Conservation (phyloP, 2,329 filamentous ascomycete species). For the Ophiocordyceps camponoti-leonardi region DNA sequence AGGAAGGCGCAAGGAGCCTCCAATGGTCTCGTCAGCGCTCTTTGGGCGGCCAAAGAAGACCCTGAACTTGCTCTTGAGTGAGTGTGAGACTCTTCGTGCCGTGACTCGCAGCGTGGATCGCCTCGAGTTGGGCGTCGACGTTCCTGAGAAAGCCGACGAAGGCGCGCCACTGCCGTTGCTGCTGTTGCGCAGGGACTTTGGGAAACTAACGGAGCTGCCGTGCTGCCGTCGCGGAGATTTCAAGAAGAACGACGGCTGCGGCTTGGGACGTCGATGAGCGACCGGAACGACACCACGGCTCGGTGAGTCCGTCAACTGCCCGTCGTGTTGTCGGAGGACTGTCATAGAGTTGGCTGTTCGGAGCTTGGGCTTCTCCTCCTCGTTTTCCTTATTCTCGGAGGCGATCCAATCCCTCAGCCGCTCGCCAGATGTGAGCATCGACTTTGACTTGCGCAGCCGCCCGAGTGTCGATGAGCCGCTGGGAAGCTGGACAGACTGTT, state of each 20-base stretch:
- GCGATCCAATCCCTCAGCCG: slow-evolving; percentile 2
- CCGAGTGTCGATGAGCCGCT: slow-evolving; percentile 18
- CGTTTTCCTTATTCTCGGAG: slow-evolving; percentile 12
- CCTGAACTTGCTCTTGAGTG: slow-evolving; percentile 43
- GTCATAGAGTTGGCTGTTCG: slow-evolving; percentile 38
- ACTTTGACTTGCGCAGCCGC: slow-evolving; percentile 35
- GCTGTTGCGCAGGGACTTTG: slow-evolving; percentile 31
- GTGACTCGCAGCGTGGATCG: slow-evolving; percentile 25
- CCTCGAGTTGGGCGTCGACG: slow-evolving; percentile 9
- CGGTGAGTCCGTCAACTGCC: slow-evolving; percentile 14
- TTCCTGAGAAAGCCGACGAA: slow-evolving; percentile 12
- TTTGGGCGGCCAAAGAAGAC: slow-evolving; percentile 15
- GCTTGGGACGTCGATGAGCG: slow-evolving; percentile 17
- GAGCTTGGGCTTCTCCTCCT: slow-evolving; percentile 9
- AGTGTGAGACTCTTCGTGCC: slow-evolving; percentile 44
- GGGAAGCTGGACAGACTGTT: not conserved
- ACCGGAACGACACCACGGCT: slow-evolving; percentile 19
- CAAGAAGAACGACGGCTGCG: slow-evolving; percentile 27
- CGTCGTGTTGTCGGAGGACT: slow-evolving; percentile 22
- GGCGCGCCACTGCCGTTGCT: slow-evolving; percentile 21
- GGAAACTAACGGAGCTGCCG: slow-evolving; percentile 19
- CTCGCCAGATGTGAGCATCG: slow-evolving; percentile 25
- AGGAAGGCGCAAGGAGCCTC: slow-evolving; percentile 2
- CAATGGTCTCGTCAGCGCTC: slow-evolving; percentile 3
- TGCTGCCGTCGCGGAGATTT: slow-evolving; percentile 17